Conservation (phyloP, 352 stramenopile species). For the Globisporangium heterothallicum region DNA sequence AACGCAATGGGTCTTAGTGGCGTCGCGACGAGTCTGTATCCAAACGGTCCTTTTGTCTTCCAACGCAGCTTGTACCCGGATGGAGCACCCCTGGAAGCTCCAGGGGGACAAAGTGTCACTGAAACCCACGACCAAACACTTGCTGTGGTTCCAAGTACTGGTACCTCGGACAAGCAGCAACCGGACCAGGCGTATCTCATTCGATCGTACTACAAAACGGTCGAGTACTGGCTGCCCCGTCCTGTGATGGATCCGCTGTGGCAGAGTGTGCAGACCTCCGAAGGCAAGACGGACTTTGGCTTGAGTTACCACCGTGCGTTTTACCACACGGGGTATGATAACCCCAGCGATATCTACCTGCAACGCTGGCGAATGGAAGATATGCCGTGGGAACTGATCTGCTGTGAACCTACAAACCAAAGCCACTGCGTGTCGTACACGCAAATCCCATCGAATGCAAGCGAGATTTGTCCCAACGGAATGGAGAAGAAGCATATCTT, state of each 20-base stretch:
- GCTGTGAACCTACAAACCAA: constrained; percentile 61
- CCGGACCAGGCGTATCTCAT: constrained; percentile 79
- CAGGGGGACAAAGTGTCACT: constrained; percentile 80
- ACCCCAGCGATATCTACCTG: constrained; percentile 96
- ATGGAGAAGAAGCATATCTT: constrained; percentile 62
- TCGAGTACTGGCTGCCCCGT: constrained; percentile 93
- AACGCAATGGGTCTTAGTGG: constrained; percentile 87
- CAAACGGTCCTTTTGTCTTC: constrained; percentile 92
- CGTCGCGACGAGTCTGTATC: constrained; percentile 85
- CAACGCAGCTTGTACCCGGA: constrained; percentile 91
- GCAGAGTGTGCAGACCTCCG: constrained; percentile 89
- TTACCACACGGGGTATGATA: constrained; percentile 92
- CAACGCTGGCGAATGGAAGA: constrained; percentile 95
- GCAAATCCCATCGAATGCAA: constrained; percentile 21
- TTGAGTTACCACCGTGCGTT: constrained; percentile 96
- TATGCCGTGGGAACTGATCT: constrained; percentile 88
- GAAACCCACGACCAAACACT: constrained; percentile 94
- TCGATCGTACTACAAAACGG: constrained; percentile 93
- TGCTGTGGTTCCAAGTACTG: constrained; percentile 23
- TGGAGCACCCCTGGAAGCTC: constrained; percentile 57
- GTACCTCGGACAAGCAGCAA: constrained; percentile 21
- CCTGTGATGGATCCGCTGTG: constrained; percentile 96
- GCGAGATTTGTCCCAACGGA: constrained; percentile 38
- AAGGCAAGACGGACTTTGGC: constrained; percentile 82
- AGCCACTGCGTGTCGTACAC: constrained; percentile 48